Conservation (phyloP, 1,139 yeast genomes). For the Hyphopichia fennica region DNA sequence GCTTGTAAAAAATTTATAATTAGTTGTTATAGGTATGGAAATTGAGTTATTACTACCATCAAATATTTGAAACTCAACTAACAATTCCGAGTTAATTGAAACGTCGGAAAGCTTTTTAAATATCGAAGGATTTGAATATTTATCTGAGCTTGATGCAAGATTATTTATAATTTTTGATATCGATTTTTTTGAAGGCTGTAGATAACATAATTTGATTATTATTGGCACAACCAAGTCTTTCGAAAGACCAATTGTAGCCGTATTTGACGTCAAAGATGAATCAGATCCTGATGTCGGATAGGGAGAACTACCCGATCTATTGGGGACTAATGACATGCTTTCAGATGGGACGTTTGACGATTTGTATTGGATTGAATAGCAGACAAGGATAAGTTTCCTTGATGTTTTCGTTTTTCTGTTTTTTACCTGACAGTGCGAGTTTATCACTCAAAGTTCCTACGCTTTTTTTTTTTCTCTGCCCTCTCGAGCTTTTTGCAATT, state of each 20-base stretch:
- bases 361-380: not conserved
- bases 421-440: not conserved
- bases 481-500: not conserved
- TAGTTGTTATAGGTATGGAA: slow-evolving; percentile 67
- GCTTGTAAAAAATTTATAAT: slow-evolving; percentile 59
- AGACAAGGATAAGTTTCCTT: not conserved
- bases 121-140: slow-evolving; percentile 54
- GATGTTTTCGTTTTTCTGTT: not conserved
- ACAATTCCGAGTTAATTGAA: slow-evolving; percentile 56
- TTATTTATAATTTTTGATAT: slow-evolving; percentile 16
- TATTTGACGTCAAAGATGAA: slow-evolving; percentile 20
- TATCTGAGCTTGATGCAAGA: slow-evolving; percentile 53
- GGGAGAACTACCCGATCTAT: not conserved
- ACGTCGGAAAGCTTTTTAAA: slow-evolving; percentile 53
- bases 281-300: not conserved
- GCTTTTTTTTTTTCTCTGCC: too few relatives aligned
- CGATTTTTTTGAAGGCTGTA: slow-evolving; percentile 24
- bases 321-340: not conserved
- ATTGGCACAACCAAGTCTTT: slow-evolving; percentile 65
- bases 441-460: too few relatives aligned
- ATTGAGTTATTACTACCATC: slow-evolving; percentile 59
- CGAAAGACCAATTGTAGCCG: slow-evolving; percentile 71
- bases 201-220: slow-evolving; percentile 34
- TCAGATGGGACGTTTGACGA: too few relatives aligned
- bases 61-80: slow-evolving; percentile 60